Percentiles rank a stretch among this genome's conserved stretches.
These are phyloP conservation scores for Coniella lustricola DNA, from an alignment of 2,329 filamentous ascomycete genomes.

Conservation along the genomic window DNA sequence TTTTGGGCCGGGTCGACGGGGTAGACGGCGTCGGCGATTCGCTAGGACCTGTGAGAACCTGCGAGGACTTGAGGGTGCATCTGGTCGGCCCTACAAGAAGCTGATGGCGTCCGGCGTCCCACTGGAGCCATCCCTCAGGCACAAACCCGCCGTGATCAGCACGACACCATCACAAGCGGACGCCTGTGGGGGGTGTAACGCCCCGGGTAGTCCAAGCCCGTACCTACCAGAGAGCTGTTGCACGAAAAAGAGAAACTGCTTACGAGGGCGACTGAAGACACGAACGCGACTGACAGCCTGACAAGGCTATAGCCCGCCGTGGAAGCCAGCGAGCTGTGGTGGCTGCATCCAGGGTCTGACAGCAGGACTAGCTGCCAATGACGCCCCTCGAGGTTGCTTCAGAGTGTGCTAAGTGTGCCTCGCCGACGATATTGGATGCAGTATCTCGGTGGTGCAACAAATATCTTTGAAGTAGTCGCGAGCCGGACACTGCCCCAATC, in stretches of 20 bases:
- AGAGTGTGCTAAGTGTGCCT: neutral
- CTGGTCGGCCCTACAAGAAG: constrained; percentile 7
- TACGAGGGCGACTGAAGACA: no score
- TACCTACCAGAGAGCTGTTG: no score
- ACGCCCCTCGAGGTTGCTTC: neutral
- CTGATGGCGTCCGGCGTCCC: constrained; percentile 6
- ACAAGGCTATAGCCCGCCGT: no score
- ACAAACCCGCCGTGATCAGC: constrained; percentile 1
- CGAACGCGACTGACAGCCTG: no score
- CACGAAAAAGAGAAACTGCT: no score
- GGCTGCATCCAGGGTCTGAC: neutral
- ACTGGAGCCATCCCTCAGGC: constrained; percentile 8
- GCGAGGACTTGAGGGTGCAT: constrained; percentile 3
- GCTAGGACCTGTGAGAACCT: constrained; percentile 6
- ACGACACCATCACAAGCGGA: constrained; percentile 1
- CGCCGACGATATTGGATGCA: no score
- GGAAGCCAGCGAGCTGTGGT: neutral
- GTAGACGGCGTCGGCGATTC: constrained; percentile 16
- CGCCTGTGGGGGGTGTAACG: neutral
- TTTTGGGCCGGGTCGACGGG: constrained; percentile 13
- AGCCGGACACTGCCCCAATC: no score
- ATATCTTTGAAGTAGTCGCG: no score
- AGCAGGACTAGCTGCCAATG: neutral
- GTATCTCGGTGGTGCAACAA: no score
- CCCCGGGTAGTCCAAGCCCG: no score